Conservation (phyloP, 2,329 filamentous ascomycete genomes). For the Ascocoryne sarcoides region DNA sequence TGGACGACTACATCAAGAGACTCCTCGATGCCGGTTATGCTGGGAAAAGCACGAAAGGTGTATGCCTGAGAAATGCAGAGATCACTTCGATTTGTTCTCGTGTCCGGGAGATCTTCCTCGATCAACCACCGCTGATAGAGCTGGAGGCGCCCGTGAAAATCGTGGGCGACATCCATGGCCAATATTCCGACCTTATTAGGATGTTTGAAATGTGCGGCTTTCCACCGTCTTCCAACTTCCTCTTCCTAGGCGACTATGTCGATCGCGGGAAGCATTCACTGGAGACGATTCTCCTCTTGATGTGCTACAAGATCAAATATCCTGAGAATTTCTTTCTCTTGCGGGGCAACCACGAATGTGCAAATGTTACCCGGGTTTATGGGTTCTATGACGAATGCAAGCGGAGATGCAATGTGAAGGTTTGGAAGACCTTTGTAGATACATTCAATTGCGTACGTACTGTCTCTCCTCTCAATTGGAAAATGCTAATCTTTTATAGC, state of each 20-base stretch:
- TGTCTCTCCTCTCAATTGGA: not conserved
- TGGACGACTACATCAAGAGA: slow-evolving; percentile 95
- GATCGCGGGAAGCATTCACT: slow-evolving; percentile 93
- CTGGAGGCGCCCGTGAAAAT: slow-evolving; percentile 95
- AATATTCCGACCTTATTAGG: slow-evolving; percentile 91
- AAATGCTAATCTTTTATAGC: slow-evolving; percentile 25
- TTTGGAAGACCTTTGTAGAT: slow-evolving; percentile 97
- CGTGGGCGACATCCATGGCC: slow-evolving; percentile 91
- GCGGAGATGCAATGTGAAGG: slow-evolving; percentile 96
- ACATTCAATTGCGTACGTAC: slow-evolving; percentile 69
- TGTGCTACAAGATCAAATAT: slow-evolving; percentile 98
- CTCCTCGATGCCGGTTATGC: slow-evolving; percentile 91
- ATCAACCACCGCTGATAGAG: slow-evolving; percentile 85
- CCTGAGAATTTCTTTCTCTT: slow-evolving; percentile 99
- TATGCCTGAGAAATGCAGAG: slow-evolving; percentile 95
- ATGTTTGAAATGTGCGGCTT: slow-evolving; percentile 99
- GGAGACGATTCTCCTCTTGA: slow-evolving; percentile 83
- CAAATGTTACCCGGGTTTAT: slow-evolving; percentile 97
- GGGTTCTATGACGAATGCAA: slow-evolving; percentile 99
- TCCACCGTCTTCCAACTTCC: slow-evolving; percentile 81
- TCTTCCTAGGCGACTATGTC: slow-evolving; percentile 94
- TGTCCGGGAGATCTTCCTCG: slow-evolving; percentile 80
- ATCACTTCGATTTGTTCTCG: slow-evolving; percentile 89
- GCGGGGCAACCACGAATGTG: slow-evolving; percentile 97
- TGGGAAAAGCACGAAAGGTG: slow-evolving; percentile 94